Evolutionary conservation across 1,139 yeast species (phyloP).

Genomic region (Chernovozyma sophiae-reginae): DNA sequence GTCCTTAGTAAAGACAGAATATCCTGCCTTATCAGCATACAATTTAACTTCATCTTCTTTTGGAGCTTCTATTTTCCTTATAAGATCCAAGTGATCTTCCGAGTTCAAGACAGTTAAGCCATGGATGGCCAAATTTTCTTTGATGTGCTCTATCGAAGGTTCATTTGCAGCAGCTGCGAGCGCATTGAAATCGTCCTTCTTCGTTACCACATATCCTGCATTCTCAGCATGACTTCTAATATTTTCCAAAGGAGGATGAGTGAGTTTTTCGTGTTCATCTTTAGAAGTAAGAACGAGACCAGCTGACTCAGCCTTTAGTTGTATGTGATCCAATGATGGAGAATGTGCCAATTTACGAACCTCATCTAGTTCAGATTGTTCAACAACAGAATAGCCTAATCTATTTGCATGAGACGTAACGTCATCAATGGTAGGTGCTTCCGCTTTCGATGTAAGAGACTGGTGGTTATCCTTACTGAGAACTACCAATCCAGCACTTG

Average conservation of each 20-base stretch:
- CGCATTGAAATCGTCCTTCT: constrained; percentile 15
- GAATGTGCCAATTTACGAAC: constrained; percentile 6
- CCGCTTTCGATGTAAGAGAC: constrained; percentile 7
- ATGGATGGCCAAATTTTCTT: constrained; percentile 22
- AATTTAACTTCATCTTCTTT: constrained; percentile 12
- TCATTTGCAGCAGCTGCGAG: constrained; percentile 17
- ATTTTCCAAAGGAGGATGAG: constrained; percentile 15
- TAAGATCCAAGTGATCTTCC: constrained; percentile 16
- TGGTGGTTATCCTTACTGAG: constrained; percentile 19
- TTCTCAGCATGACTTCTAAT: constrained; percentile 15
- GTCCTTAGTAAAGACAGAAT: constrained; percentile 16
- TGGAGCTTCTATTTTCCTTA: constrained; percentile 17
- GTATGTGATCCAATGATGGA: constrained; percentile 17
- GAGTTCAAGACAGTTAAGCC: constrained; percentile 14
- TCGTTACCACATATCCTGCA: constrained; percentile 16
- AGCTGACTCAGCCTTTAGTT: constrained; percentile 11
- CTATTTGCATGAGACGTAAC: constrained; percentile 11
- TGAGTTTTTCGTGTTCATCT: constrained; percentile 7
- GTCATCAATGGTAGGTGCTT: constrained; percentile 3
- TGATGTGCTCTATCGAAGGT: constrained; percentile 24
- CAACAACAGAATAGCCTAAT: constrained; percentile 10
- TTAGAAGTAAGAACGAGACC: constrained; percentile 11
- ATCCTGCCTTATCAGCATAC: constrained; percentile 8
- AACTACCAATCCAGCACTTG: constrained; percentile 8
- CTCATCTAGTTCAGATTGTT: background rate